Conservation (phyloP, 2,329 filamentous ascomycete genomes). For the Elsinoe perseae region DNA sequence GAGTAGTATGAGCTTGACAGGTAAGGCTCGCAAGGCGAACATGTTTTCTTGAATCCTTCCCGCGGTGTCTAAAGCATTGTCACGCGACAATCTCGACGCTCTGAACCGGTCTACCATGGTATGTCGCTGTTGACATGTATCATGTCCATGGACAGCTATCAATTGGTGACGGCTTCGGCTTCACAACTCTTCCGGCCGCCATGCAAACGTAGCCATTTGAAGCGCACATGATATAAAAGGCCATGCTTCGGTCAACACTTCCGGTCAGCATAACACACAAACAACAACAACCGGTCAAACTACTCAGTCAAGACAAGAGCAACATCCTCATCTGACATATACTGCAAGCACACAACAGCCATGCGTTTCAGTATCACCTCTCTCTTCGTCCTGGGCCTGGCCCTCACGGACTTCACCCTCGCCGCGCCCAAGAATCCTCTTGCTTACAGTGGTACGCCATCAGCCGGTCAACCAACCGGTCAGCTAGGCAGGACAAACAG, state of each 20-base stretch:
- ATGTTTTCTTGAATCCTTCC: too few relatives aligned
- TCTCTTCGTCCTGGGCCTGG: not conserved
- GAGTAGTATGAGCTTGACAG: too few relatives aligned
- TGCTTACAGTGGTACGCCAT: too few relatives aligned
- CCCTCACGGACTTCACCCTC: not conserved
- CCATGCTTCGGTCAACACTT: not conserved
- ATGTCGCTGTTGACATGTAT: too few relatives aligned
- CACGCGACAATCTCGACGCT: too few relatives aligned
- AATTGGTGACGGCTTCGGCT: not conserved
- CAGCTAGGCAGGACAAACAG: too few relatives aligned
- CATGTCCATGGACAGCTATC: not conserved
- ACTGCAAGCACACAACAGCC: too few relatives aligned
- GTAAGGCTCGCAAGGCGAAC: too few relatives aligned
- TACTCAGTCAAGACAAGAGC: not conserved
- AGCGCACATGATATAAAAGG: not conserved
- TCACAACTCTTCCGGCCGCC: not conserved
- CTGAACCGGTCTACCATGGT: too few relatives aligned
- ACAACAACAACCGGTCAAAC: too few relatives aligned
- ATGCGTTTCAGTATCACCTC: not conserved
- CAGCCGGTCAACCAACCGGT: too few relatives aligned
- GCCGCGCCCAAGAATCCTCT: not conserved
- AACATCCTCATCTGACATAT: not conserved
- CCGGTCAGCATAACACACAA: not conserved
- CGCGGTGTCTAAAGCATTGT: too few relatives aligned
- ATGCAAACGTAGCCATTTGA: not conserved